Base-by-base conservation (phyloP, 345 rosid genomes). In the Durio zibethinus region DNA sequence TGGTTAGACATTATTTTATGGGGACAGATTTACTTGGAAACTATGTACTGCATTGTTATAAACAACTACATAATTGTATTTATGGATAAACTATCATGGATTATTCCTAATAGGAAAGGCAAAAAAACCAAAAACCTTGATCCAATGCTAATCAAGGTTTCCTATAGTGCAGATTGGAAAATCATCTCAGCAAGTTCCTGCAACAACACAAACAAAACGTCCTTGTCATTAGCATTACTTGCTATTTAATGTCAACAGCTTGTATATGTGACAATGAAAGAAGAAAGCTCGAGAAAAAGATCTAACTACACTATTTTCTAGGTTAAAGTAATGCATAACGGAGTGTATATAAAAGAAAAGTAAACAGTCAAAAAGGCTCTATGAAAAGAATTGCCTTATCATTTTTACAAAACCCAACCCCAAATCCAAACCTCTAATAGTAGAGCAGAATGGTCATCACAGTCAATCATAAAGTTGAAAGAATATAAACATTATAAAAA, bases 161-260 rank as follows among this genome's bases (percentile, higher is more conserved):
- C 67, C 57, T 63, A 77, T 3, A 89, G 50, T n/a, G 89, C 90
- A 69, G 90, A 90, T 54, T 92, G 94, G 85, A 96, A 92, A 42
- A 96, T 84, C 98, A 96, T 92, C 91, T 96, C 98, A 20, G 97
- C 97, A 10, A 93, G 94, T 78, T 95, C 99, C 98, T 93, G 88
- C 87, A 86, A 69, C 47, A 77, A 69, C 62, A 78, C 18, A 74
- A 7, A 35, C 7, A 63, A 33, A 69, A 21, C 21, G 1, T 70
- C 59, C 10, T 16, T 48, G 12, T 29, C 50, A 57, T 38, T 40
- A 10, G 50, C 48, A 25, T 31, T 40, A 16, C 21, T 14, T 9
- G 38, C 35, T 25, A 11, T 8, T 69, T 69, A 27, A 45, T 3
- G 54, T 45, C 21, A 1, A 69, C 42, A 67, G 35, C 33, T 15